phyloP scores from a whole-genome alignment of 352 stramenopile species.

The Thalassiosira exigua region DNA sequence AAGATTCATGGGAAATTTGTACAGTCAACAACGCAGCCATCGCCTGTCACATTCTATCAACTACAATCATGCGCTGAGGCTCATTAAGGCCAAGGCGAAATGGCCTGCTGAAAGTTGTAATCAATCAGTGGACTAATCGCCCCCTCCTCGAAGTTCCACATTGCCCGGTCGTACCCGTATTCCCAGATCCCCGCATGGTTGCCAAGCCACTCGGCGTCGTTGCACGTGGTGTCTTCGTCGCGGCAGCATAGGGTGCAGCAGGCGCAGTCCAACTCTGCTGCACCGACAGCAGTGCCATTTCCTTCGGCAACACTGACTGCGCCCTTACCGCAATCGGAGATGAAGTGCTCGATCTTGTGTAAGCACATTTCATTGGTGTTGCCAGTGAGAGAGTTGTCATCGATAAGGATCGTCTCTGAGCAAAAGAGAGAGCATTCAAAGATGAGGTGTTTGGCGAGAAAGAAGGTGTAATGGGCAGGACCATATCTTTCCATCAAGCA shows the following conservation, averaged over 20 bases:
- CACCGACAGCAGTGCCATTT: too few species aligned
- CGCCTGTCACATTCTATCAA: too few species aligned
- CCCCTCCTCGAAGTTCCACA: conserved; percentile 45
- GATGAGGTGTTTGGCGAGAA: neutral
- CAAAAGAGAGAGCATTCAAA: neutral
- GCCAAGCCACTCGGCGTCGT: conserved; percentile 61
- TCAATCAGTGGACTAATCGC: conserved; percentile 1
- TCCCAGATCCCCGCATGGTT: conserved; percentile 68
- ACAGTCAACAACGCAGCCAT: too few species aligned
- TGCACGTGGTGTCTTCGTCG: conserved; percentile 59
- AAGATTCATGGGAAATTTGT: too few species aligned
- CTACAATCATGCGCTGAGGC: too few species aligned
- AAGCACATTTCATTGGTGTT: neutral
- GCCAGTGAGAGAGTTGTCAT: conserved; percentile 18
- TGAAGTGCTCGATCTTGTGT: conserved; percentile 13
- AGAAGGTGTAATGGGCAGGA: neutral
- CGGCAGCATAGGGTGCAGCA: conserved; percentile 70
- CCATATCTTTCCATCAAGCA: conserved; percentile 15
- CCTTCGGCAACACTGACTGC: conserved; percentile 37
- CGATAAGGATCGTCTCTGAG: conserved; percentile 23
- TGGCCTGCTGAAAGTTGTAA: too few species aligned
- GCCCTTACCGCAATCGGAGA: conserved; percentile 22
- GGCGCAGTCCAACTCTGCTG: conserved; percentile 55
- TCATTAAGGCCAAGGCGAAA: too few species aligned
- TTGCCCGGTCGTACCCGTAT: conserved; percentile 50